A percentile compares a stretch with the other conserved stretches of the same genome.
phyloP scores from a whole-genome alignment of 106 monocot species.

The Dendrobium chrysotoxum region DNA sequence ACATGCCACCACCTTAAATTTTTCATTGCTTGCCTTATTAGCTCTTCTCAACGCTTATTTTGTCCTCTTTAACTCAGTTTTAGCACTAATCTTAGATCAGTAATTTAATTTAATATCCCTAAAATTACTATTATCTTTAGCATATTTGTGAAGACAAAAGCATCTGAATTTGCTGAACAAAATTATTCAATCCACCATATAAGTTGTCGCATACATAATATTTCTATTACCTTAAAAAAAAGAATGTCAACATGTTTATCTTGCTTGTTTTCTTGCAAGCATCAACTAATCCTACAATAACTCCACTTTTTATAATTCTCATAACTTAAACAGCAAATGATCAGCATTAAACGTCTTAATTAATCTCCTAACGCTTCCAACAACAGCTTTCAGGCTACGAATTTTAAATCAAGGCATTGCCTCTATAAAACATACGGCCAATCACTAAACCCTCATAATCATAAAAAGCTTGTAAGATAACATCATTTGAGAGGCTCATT shows the following conservation, averaged over 20 bases:
- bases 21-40: too few species aligned
- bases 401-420: neutral
- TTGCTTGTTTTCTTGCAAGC: neutral
- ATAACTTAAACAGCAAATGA: neutral
- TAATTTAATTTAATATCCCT: too few species aligned
- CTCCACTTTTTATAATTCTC: neutral
- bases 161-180: too few species aligned
- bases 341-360: neutral
- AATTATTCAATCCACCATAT: too few species aligned
- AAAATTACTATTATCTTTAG: too few species aligned
- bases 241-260: neutral
- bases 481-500: too few species aligned
- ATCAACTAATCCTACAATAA: neutral
- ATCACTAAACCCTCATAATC: neutral
- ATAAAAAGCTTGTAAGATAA: neutral
- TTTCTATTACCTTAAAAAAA: neutral
- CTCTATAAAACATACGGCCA: neutral
- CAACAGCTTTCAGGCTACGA: neutral
- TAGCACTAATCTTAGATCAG: too few species aligned
- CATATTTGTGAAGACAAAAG: too few species aligned
- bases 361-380: neutral
- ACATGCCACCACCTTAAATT: too few species aligned
- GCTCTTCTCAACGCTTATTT: too few species aligned
- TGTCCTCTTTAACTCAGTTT: too few species aligned
- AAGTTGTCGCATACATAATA: too few species aligned